Evolutionary conservation across 1,139 yeast genomes (phyloP).

Genomic region (Magnusiomyces fungicola): DNA sequence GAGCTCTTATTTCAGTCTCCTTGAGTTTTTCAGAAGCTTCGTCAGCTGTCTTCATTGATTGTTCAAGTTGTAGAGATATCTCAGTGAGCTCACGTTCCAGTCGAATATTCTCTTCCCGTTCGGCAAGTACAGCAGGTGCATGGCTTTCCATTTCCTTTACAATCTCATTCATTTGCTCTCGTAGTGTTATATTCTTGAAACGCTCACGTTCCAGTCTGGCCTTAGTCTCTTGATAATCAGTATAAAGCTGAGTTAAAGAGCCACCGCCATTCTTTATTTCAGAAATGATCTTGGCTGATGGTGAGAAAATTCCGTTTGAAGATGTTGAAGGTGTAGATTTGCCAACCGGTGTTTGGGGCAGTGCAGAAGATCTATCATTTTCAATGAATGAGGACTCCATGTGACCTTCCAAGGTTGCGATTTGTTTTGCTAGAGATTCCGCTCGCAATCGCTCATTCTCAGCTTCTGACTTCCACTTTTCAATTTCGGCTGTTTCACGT

Average conservation of each 20-base stretch:
- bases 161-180: slow-evolving; percentile 62
- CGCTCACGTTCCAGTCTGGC: slow-evolving; percentile 64
- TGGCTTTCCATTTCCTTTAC: slow-evolving; percentile 71
- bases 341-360: slow-evolving; percentile 8
- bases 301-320: slow-evolving; percentile 31
- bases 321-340: slow-evolving; percentile 14
- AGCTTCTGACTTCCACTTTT: slow-evolving; percentile 28
- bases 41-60: slow-evolving; percentile 39
- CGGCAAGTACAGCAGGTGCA: slow-evolving; percentile 71
- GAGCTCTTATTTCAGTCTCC: slow-evolving; percentile 20
- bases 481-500: slow-evolving; percentile 27
- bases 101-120: slow-evolving; percentile 45
- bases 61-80: slow-evolving; percentile 42
- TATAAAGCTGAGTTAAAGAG: slow-evolving; percentile 59
- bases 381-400: slow-evolving; percentile 25
- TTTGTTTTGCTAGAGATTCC: slow-evolving; percentile 26
- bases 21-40: slow-evolving; percentile 31
- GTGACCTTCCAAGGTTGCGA: slow-evolving; percentile 28
- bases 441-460: slow-evolving; percentile 26
- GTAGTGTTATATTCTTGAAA: slow-evolving; percentile 62
- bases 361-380: slow-evolving; percentile 11
- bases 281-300: slow-evolving; percentile 41
- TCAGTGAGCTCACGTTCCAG: slow-evolving; percentile 48
- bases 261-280: slow-evolving; percentile 46
- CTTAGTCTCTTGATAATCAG: slow-evolving; percentile 57